Percentiles rank a stretch among this genome's conserved stretches.
Evolutionary conservation across 2,329 filamentous ascomycete species (phyloP).

Genomic region (Trichocomaceae sp.): DNA sequence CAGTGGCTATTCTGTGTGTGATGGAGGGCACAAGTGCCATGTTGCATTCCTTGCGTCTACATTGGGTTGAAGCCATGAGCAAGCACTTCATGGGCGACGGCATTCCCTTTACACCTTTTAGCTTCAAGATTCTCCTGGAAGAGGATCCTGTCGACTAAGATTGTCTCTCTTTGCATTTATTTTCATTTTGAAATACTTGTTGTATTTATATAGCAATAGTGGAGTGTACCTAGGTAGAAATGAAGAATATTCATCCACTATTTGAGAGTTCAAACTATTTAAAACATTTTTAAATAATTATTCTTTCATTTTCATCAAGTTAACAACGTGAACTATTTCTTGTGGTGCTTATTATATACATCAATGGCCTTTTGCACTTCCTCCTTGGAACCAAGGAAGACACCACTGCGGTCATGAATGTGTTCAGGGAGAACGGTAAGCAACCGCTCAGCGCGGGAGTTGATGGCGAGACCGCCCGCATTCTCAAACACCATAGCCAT

Average conservation of each 20-base stretch:
- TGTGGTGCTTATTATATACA: slow-evolving; percentile 55
- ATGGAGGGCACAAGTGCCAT: slow-evolving; percentile 97
- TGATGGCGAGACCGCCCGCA: slow-evolving; percentile 85
- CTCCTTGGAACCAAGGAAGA: slow-evolving; percentile 90
- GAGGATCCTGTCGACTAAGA: slow-evolving; percentile 56
- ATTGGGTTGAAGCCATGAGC: slow-evolving; percentile 97
- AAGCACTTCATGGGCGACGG: slow-evolving; percentile 94
- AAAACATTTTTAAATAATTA: neutral
- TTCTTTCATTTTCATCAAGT: neutral
- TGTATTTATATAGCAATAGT: slow-evolving; percentile 11
- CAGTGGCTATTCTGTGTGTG: slow-evolving; percentile 71
- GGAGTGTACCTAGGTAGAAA: slow-evolving; percentile 1
- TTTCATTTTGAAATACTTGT: neutral
- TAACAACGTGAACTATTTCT: slow-evolving; percentile 15
- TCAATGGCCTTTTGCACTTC: slow-evolving; percentile 94
- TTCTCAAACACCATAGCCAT: slow-evolving; percentile 99
- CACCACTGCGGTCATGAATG: slow-evolving; percentile 92
- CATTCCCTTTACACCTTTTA: slow-evolving; percentile 81
- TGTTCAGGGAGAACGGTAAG: slow-evolving; percentile 79
- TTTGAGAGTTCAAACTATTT: neutral
- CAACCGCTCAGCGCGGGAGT: slow-evolving; percentile 88
- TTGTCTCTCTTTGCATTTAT: slow-evolving; percentile 2
- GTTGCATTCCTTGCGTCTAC: slow-evolving; percentile 83
- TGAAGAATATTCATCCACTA: slow-evolving; percentile 2
- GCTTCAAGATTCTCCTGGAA: slow-evolving; percentile 75